Evolutionary conservation across 495 filamentous ascomycete genomes (phyloP).

Genomic region (Penicillium cinerascens): DNA sequence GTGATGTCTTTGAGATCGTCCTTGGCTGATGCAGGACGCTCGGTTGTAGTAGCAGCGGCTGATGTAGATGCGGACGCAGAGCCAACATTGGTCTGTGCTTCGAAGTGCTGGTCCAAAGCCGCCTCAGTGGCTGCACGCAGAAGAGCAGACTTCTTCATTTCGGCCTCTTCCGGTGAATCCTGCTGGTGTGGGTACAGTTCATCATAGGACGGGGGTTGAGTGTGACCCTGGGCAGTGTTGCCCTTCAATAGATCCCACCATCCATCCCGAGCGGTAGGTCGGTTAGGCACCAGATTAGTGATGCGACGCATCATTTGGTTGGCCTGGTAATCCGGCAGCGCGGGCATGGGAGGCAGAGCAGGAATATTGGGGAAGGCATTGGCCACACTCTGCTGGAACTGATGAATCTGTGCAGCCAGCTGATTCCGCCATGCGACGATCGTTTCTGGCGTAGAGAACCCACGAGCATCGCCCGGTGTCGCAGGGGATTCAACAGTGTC

Average conservation of each 20-base stretch:
- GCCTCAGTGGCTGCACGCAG: conserved; percentile 61
- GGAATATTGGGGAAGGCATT: conserved; percentile 68
- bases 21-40: conserved; percentile 33
- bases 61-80: conserved; percentile 13
- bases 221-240: conserved; percentile 41
- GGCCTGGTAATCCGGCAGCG: conserved; percentile 68
- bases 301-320: conserved; percentile 71
- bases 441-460: conserved; percentile 56
- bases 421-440: conserved; percentile 74
- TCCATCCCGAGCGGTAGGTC: conserved; percentile 48
- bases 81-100: conserved; percentile 47
- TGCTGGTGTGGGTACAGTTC: conserved; percentile 67
- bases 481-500: conserved; percentile 25
- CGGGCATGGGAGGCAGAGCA: conserved; percentile 54
- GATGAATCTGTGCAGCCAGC: conserved; percentile 71
- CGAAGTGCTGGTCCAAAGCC: conserved; percentile 65
- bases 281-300: conserved; percentile 66
- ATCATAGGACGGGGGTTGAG: conserved; percentile 71
- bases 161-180: conserved; percentile 37
- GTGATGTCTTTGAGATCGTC: conserved; percentile 43
- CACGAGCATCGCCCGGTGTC: conserved; percentile 27
- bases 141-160: conserved; percentile 60
- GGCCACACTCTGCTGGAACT: conserved; percentile 69
- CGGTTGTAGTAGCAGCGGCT: conserved; percentile 30
- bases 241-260: conserved; percentile 68